Evolutionary conservation across 768 basidiomycete genomes (phyloP), one percentile per base, ranked within the genome.

Genomic region (Lentinula sp.): DNA sequence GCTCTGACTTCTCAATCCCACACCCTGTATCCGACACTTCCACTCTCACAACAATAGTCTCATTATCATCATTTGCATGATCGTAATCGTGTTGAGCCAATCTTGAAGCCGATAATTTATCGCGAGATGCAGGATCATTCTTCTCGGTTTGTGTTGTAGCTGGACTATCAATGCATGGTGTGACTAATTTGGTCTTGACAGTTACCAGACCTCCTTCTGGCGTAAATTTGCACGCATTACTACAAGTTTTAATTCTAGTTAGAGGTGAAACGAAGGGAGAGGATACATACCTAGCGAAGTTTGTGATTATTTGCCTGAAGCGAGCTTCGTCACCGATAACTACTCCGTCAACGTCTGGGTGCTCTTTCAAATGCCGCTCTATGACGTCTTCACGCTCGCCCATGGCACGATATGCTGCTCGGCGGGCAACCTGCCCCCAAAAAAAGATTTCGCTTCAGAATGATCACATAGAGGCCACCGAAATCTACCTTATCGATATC

Each of bases 291-390:
- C 84, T 85, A 8, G 86, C 85, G 42, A 90, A 78, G 66, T 89
- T 89, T 43, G 84, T 87, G 70, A 83, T 79, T 54, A 86, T 81
- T 69, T 88, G 86, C 68, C 86, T 76, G 50, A 88, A 69, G 7
- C 88, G 78, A 64, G 84, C 85, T 66, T 88, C 86, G 64, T 90
- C 86, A 18, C 88, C 87, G 10, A 87, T 80, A 43, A 90, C 87
- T 60, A 81, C 72, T 1, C 82, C 84, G 32, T 67, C 68, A 23
- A 65, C 62, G 53, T 64, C 68, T 2, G 75, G 71, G 40, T 75
- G 61, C 21, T 75, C 71, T 16, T 55, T 60, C 31, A 80, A 37
- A 10, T 65, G 67, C 23, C 65, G 64, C 23, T 66, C 60, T 37
- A 78, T 74, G 9, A 60, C 68, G 11, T 73, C 74, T 18, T 70